Evolutionary conservation across 352 stramenopile genomes (phyloP).

Genomic region (Pythium rhizo-oryzae): DNA sequence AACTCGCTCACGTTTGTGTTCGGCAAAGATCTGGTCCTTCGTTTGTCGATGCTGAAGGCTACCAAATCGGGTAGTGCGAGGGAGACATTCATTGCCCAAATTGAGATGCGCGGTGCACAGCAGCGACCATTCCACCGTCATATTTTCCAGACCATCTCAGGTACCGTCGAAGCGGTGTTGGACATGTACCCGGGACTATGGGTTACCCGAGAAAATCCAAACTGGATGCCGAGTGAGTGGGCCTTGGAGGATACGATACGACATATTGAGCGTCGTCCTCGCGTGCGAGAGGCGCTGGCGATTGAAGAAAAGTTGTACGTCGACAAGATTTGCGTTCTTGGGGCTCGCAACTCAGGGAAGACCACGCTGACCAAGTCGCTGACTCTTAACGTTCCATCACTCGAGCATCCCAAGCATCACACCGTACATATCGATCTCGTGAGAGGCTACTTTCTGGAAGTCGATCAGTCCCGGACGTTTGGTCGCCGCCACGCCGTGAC

Average conservation of each 20-base stretch:
- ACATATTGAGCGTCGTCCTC: neutral
- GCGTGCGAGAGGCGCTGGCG: neutral
- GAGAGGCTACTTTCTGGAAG: neutral
- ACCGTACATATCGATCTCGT: constrained; percentile 4
- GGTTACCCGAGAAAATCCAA: neutral
- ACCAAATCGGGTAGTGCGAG: no score
- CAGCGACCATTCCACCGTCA: neutral
- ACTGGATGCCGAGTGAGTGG: neutral
- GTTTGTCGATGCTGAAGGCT: no score
- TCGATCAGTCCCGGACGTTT: neutral
- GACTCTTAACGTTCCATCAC: neutral
- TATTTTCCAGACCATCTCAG: neutral
- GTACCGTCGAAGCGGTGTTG: neutral
- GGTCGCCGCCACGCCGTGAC: constrained; percentile 7
- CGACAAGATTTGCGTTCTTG: neutral
- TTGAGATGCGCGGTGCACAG: neutral
- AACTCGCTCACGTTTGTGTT: no score
- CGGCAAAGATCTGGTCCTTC: no score
- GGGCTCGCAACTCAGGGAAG: neutral
- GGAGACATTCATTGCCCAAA: no score
- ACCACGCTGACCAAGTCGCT: constrained; percentile 2
- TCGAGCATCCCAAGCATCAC: neutral
- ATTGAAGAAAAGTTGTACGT: constrained; percentile 1
- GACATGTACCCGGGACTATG: neutral
- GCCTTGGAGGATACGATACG: no score